Evolutionary conservation across 495 filamentous ascomycete species (phyloP).

Genomic region (Tuber brumale): DNA sequence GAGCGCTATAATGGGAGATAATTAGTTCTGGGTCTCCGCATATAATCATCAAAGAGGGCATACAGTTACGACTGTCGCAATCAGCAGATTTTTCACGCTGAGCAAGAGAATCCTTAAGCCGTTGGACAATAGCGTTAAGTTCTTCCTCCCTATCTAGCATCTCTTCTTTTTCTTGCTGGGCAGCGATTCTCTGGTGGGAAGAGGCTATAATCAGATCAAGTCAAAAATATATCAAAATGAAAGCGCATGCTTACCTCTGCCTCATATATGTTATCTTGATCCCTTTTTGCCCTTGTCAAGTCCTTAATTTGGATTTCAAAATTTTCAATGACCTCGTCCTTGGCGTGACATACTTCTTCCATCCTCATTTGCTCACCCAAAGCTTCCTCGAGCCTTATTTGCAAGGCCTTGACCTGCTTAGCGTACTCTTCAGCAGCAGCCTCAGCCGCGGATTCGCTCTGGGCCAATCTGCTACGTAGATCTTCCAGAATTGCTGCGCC

Average conservation of each 20-base stretch:
- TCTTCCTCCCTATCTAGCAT: conserved; percentile 76
- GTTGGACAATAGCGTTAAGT: conserved; percentile 77
- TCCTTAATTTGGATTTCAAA: conserved; percentile 76
- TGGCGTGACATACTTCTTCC: conserved; percentile 78
- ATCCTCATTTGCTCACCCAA: conserved; percentile 72
- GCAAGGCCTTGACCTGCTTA: conserved; percentile 76
- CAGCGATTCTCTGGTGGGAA: conserved; percentile 55
- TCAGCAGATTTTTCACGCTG: conserved; percentile 45
- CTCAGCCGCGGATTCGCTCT: conserved; percentile 72
- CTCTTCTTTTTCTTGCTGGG: conserved; percentile 86
- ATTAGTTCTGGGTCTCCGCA: conserved; percentile 47
- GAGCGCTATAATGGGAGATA: conserved; percentile 46
- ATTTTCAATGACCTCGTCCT: conserved; percentile 68
- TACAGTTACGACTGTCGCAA: conserved; percentile 38
- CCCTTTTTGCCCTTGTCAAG: conserved; percentile 67
- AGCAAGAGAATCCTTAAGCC: conserved; percentile 77
- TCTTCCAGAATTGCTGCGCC: conserved; percentile 77
- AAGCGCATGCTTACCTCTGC: conserved; percentile 50
- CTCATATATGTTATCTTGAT: conserved; percentile 85
- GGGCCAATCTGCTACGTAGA: conserved; percentile 68
- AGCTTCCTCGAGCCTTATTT: conserved; percentile 80
- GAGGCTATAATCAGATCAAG: conserved; percentile 20
- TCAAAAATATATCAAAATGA: neutral
- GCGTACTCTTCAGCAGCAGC: conserved; percentile 68
- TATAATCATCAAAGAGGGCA: conserved; percentile 26